These are phyloP conservation scores for Thielaviopsis punctulata DNA, from an alignment of 2,329 filamentous ascomycete species.

Conservation along the genomic window DNA sequence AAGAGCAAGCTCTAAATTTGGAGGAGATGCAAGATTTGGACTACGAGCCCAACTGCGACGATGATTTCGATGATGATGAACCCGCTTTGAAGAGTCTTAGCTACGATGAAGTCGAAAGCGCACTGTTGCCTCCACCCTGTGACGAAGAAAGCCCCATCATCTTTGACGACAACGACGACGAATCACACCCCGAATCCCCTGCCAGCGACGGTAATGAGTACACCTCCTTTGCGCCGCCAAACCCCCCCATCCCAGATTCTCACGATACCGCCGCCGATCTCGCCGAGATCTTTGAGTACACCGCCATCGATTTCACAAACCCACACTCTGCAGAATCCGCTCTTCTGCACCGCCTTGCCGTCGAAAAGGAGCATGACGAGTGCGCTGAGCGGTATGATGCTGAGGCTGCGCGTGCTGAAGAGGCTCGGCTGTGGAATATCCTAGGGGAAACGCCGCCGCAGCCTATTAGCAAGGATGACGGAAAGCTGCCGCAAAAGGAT, in stretches of 20 bases:
- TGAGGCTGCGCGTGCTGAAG: constrained; percentile 24
- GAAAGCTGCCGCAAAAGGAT: background rate
- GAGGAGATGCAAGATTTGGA: no score
- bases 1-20: constrained; percentile 1
- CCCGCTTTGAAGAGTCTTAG: constrained; percentile 18
- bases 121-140: constrained; percentile 17
- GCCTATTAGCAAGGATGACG: constrained; percentile 15
- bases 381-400: constrained; percentile 27
- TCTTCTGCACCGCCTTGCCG: constrained; percentile 23
- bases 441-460: constrained; percentile 23
- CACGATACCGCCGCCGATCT: constrained; percentile 10
- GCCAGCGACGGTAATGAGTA: no score
- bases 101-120: constrained; percentile 27
- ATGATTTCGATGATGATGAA: constrained; percentile 15
- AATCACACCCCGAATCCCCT: background rate
- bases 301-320: constrained; percentile 24
- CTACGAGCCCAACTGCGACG: constrained; percentile 11
- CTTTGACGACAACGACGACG: background rate
- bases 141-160: background rate
- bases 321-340: constrained; percentile 21
- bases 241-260: background rate
- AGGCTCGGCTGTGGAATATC: constrained; percentile 28
- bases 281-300: constrained; percentile 25
- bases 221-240: background rate
- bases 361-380: constrained; percentile 26